phyloP scores from a whole-genome alignment of 2,329 filamentous ascomycete genomes.

The Ceratocystis diversiconidia region DNA sequence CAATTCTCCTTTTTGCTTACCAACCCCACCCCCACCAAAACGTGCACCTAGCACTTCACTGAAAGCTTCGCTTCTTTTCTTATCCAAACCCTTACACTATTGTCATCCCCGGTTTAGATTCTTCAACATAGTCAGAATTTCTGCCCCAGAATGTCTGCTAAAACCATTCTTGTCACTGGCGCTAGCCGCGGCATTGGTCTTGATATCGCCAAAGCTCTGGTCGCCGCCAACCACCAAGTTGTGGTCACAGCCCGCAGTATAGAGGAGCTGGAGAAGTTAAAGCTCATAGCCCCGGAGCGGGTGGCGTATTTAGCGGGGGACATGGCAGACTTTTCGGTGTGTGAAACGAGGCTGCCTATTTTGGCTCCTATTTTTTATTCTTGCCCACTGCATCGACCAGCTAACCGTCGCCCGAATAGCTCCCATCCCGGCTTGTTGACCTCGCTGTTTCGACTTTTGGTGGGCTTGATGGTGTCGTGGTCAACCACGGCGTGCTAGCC shows the following conservation, averaged over 20 bases:
- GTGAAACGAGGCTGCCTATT: slow-evolving; percentile 13
- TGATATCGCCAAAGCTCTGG: slow-evolving; percentile 38
- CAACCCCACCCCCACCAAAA: not conserved
- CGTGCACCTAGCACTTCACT: not conserved
- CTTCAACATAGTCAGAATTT: not conserved
- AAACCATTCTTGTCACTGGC: slow-evolving; percentile 56
- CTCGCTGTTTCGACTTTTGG: slow-evolving; percentile 55
- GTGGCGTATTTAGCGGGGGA: slow-evolving; percentile 45
- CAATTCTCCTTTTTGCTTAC: not conserved
- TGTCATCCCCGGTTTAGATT: not conserved
- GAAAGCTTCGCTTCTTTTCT: not conserved
- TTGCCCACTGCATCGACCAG: not conserved
- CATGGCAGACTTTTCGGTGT: slow-evolving; percentile 37
- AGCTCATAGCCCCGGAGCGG: slow-evolving; percentile 36
- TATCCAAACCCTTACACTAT: not conserved
- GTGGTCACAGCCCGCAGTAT: slow-evolving; percentile 43
- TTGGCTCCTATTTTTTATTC: not conserved
- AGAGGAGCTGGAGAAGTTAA: slow-evolving; percentile 35
- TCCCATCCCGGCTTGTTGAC: slow-evolving; percentile 44
- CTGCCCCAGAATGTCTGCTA: slow-evolving; percentile 40
- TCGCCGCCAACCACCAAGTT: slow-evolving; percentile 41
- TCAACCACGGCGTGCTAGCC: slow-evolving; percentile 78
- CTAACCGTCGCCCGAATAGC: slow-evolving; percentile 2
- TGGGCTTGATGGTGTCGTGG: slow-evolving; percentile 61
- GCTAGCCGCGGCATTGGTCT: slow-evolving; percentile 50